Evolutionary conservation across 2,329 filamentous ascomycete species (phyloP).

Genomic region (Gyromitra esculenta): DNA sequence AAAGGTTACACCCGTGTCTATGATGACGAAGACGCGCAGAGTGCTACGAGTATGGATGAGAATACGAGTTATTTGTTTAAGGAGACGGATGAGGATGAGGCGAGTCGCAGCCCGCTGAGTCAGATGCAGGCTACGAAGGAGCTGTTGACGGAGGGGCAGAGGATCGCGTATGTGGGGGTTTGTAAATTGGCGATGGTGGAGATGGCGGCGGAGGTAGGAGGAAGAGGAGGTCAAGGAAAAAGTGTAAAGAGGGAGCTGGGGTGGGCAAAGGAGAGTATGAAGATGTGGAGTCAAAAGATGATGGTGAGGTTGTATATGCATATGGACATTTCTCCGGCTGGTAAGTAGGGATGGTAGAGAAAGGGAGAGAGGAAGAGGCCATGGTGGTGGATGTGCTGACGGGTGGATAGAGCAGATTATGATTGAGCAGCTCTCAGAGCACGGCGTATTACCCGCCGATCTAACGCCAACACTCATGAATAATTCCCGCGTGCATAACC

Average conservation of each 20-base stretch:
- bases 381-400: constrained; percentile 21
- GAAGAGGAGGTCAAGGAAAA: constrained; percentile 69
- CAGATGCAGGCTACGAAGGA: constrained; percentile 97
- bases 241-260: constrained; percentile 75
- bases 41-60: constrained; percentile 94
- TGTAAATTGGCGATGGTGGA: constrained; percentile 81
- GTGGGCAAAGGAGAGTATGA: constrained; percentile 77
- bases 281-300: constrained; percentile 98
- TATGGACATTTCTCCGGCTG: constrained; percentile 88
- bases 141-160: constrained; percentile 91
- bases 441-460: constrained; percentile 86
- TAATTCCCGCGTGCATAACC: constrained; percentile 92
- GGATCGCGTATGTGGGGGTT: constrained; percentile 93
- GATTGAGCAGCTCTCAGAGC: constrained; percentile 95
- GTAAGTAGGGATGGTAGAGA: constrained; percentile 51
- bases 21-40: constrained; percentile 92
- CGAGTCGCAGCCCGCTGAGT: constrained; percentile 82
- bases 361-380: background rate
- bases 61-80: constrained; percentile 97
- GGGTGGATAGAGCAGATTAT: constrained; percentile 80
- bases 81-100: constrained; percentile 77
- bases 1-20: constrained; percentile 97
- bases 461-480: constrained; percentile 87
- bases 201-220: constrained; percentile 76
- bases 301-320: constrained; percentile 94